Evolutionary conservation across 1,284 basidiomycete genomes (phyloP).

Genomic region (Cryptococcus neoformans): DNA sequence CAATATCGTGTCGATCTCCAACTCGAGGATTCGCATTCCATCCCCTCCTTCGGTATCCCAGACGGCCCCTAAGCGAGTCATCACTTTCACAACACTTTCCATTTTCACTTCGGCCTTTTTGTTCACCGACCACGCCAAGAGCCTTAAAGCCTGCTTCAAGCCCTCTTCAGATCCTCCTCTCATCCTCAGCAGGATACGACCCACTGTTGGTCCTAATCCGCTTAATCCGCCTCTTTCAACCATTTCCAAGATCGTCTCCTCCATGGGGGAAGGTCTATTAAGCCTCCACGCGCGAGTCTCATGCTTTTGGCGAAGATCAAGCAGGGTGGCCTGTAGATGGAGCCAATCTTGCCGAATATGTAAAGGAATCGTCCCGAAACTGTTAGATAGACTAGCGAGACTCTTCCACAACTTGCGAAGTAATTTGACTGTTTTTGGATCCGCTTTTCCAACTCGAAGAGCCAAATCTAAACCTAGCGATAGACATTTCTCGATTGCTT

Average conservation of each 20-base stretch:
- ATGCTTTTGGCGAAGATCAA: not conserved
- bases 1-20: slow-evolving; percentile 1
- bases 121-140: slow-evolving; percentile 7
- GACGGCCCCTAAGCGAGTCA: slow-evolving; percentile 6
- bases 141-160: slow-evolving; percentile 2
- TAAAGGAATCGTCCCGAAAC: slow-evolving; percentile 4
- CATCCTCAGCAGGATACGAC: slow-evolving; percentile 3
- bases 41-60: slow-evolving; percentile 1
- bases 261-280: not conserved
- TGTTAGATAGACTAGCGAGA: not conserved
- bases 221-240: slow-evolving; percentile 16
- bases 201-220: slow-evolving; percentile 11
- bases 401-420: slow-evolving; percentile 7
- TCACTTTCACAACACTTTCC: not conserved
- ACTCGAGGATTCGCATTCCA: slow-evolving; percentile 1
- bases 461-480: slow-evolving; percentile 7
- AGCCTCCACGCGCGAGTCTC: not conserved
- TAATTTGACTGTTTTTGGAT: slow-evolving; percentile 1
- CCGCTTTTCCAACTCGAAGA: not conserved
- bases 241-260: slow-evolving; percentile 11
- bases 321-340: not conserved
- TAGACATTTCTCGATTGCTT: slow-evolving; percentile 7
- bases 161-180: not conserved
- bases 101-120: not conserved
- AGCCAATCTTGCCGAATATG: slow-evolving; percentile 13